These are phyloP conservation scores for Talaromyces proteolyticus DNA, from an alignment of 495 filamentous ascomycete species.

Conservation along the genomic window DNA sequence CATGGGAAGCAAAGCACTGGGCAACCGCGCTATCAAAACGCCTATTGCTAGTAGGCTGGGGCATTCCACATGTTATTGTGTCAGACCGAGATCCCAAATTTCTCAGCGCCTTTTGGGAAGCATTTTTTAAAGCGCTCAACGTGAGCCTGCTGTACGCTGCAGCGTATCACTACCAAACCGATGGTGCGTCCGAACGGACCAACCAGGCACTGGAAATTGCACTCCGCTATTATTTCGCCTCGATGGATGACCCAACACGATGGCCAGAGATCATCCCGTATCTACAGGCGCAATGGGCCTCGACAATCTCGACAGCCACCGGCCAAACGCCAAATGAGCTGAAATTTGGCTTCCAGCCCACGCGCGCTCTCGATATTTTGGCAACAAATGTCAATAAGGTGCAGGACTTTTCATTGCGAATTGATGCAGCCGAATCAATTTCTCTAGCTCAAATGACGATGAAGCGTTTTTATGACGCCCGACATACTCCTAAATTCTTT, in stretches of 20 bases:
- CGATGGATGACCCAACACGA: background rate
- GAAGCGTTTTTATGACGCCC: background rate
- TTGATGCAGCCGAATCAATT: conserved; percentile 1
- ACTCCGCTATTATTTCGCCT: conserved; percentile 1
- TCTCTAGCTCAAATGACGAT: background rate
- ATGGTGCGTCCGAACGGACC: conserved; percentile 9
- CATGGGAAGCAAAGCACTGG: too few species aligned
- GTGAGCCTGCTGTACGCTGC: background rate
- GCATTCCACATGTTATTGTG: background rate
- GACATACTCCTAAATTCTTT: background rate
- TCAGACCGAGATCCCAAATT: conserved; percentile 1
- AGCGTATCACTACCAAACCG: conserved; percentile 12
- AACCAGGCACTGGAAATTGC: conserved; percentile 14
- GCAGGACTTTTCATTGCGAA: background rate
- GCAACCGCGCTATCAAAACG: too few species aligned
- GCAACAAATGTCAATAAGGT: background rate
- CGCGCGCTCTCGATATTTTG: too few species aligned
- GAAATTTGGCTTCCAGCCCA: too few species aligned
- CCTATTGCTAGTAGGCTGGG: too few species aligned
- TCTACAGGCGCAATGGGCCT: background rate
- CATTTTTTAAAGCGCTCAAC: background rate
- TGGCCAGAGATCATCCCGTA: background rate
- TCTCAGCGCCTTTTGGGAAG: conserved; percentile 2
- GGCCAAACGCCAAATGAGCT: background rate
- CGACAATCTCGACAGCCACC: background rate